These are phyloP conservation scores for Phlebiopsis gigantea DNA, from an alignment of 768 basidiomycete species.

Conservation along the genomic window DNA sequence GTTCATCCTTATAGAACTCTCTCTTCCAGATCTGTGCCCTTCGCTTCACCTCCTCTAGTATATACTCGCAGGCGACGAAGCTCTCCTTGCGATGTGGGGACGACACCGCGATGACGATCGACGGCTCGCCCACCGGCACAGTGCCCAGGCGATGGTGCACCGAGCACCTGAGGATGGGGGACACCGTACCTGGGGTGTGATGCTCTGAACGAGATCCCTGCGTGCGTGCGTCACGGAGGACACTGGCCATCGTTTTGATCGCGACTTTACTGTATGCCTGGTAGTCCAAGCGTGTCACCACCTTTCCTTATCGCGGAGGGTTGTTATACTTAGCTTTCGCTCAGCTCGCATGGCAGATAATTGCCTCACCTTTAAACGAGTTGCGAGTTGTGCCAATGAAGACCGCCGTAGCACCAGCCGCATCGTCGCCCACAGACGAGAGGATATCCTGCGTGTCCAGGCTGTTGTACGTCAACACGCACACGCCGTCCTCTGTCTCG, in stretches of 20 bases:
- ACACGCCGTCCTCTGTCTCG: constrained; percentile 42
- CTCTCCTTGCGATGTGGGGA: constrained; percentile 81
- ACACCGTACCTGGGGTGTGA: constrained; percentile 10
- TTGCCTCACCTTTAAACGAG: constrained; percentile 64
- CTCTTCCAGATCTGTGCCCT: constrained; percentile 90
- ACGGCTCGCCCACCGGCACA: constrained; percentile 74
- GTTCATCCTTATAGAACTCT: constrained; percentile 75
- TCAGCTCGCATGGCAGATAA: not conserved
- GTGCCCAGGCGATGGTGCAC: constrained; percentile 74
- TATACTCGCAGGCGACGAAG: constrained; percentile 71
- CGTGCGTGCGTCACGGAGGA: constrained; percentile 43
- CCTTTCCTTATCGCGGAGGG: constrained; percentile 43
- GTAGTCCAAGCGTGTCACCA: constrained; percentile 71
- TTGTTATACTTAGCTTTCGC: not conserved
- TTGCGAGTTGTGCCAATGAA: constrained; percentile 88
- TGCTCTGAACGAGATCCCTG: constrained; percentile 38
- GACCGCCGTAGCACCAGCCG: constrained; percentile 65
- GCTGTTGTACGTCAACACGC: constrained; percentile 50
- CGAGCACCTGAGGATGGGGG: constrained; percentile 46
- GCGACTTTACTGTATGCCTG: constrained; percentile 80
- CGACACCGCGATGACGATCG: constrained; percentile 81
- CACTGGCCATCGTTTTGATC: constrained; percentile 67
- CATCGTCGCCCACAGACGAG: constrained; percentile 54
- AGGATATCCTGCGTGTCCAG: constrained; percentile 58
- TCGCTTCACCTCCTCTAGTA: constrained; percentile 82